Percentiles rank a stretch among this genome's conserved stretches.
Conservation (phyloP, 202 grass and related monocot genomes). For the Brachypodium distachyon region DNA sequence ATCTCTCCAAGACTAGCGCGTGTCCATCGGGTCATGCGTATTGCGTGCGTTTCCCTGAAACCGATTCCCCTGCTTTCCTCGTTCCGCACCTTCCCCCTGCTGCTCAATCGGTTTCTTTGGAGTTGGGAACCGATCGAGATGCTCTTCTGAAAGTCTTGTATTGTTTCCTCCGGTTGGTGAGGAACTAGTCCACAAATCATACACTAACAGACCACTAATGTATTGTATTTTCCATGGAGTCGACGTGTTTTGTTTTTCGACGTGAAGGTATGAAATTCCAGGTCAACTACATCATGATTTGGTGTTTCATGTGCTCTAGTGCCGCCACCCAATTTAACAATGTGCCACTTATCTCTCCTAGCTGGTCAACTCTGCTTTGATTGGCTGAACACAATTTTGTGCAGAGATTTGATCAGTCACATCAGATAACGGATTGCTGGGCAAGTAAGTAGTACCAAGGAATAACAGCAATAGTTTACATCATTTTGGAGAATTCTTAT, state of each 20-base stretch:
- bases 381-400: background rate
- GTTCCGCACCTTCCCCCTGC: background rate
- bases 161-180: background rate
- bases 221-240: background rate
- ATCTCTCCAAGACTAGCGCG: background rate
- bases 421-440: background rate
- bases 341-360: background rate
- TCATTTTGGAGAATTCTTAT: background rate
- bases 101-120: background rate
- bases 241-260: background rate
- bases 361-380: background rate
- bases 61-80: background rate
- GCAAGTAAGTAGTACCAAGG: too few species aligned
- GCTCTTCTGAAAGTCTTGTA: background rate
- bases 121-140: background rate
- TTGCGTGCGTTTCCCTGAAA: background rate
- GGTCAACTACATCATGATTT: background rate
- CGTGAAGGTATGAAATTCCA: background rate
- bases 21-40: background rate
- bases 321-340: background rate
- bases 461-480: background rate
- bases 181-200: background rate
- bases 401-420: background rate
- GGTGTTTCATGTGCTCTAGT: background rate
- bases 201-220: background rate